Conservation (phyloP, 768 basidiomycete genomes). For the Boletus vermiculosoides region DNA sequence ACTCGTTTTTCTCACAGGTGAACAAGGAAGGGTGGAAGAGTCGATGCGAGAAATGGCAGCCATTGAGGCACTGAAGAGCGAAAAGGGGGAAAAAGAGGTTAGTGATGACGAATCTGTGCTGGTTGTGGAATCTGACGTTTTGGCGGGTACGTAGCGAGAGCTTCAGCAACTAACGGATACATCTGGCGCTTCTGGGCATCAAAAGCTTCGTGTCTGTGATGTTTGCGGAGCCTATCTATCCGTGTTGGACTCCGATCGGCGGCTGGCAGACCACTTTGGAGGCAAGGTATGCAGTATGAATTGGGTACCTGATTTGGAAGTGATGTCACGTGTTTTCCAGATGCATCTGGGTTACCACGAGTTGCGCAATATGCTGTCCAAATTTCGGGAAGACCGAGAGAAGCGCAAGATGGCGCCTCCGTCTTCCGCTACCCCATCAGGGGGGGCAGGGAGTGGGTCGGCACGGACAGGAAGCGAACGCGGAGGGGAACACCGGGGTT, state of each 20-base stretch:
- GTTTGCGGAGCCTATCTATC: conserved; percentile 99
- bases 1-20: conserved; percentile 52
- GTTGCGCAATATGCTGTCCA: conserved; percentile 87
- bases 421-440: conserved; percentile 36
- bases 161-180: conserved; percentile 96
- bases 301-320: conserved; percentile 21
- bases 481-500: conserved; percentile 52
- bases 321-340: conserved; percentile 47
- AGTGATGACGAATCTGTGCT: conserved; percentile 10
- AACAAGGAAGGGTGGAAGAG: conserved; percentile 99
- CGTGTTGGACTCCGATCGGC: conserved; percentile 96
- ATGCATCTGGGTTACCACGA: conserved; percentile 99
- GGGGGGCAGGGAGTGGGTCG: conserved; percentile 37
- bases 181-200: conserved; percentile 98
- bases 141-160: conserved; percentile 60
- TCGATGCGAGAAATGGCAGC: conserved; percentile 97
- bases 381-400: conserved; percentile 89
- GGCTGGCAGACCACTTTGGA: conserved; percentile 98
- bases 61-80: conserved; percentile 94
- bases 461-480: conserved; percentile 44
- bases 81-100: conserved; percentile 95
- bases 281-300: conserved; percentile 73
- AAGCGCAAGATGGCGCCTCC: conserved; percentile 66
- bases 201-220: conserved; percentile 99
- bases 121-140: conserved; percentile 7